Base-by-base conservation (phyloP, 75 land plant species). In the Chamaecyparis obtusa region DNA sequence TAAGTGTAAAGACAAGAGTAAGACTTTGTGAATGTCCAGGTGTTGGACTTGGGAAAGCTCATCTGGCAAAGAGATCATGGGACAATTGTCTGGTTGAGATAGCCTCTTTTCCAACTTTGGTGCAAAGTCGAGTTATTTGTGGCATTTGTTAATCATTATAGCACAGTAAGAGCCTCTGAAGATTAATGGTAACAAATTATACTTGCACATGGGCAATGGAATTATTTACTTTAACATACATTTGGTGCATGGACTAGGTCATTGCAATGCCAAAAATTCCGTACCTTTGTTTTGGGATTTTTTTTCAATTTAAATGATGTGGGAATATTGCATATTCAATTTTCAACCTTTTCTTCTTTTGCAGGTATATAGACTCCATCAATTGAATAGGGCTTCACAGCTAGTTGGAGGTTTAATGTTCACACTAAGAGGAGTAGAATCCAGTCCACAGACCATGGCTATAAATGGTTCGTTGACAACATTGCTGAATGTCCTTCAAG, bases 281-380 rank as follows among this genome's bases (percentile, higher is more conserved):
- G 0, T 2, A 33, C 76, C 33, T 74, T 11, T 32, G 15, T 74
- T 30, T 14, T 74, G 75, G 37, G 0, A 32, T 39, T 44, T 44
- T 11, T 32, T 33, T 32, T 72, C 76, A 74, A 32, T 33, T 30
- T 33, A 33, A 33, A 33, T 33, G 76, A 32, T 33, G 76, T 14
- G 36, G 3, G 76, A 74, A 74, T 10, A 74, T 72, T 72, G 32
- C 67, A 27, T 33, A 33, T 74, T 74, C 15, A 74, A 14, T 74
- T 74, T 51, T 74, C 36, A 14, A 74, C 76, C 10, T 74, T 83
- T 86, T 39, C 36, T 83, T 83, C 78, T 32, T 85, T 87, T 82
- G n/a, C 93, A 98, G 99, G 95, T 98, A 21, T 98, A 98, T 85
- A 91, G 99, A 83, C 89, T 98, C 78, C 98, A 98, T 89, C 99